Base-by-base conservation (phyloP, 1,284 basidiomycete genomes). In the Sanguinoderma infundibulare region DNA sequence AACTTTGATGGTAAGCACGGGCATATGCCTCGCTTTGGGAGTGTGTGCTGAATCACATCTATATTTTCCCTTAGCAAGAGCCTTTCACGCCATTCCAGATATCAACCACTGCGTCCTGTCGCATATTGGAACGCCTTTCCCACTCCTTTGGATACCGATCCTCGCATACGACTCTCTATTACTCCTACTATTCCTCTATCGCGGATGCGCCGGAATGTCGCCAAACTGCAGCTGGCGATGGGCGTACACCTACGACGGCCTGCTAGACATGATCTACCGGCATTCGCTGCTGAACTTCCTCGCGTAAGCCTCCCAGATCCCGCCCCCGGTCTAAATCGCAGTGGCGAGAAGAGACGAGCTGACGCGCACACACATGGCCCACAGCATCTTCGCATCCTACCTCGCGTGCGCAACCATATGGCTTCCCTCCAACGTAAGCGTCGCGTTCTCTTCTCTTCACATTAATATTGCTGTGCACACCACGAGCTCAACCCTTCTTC, bases 231-330 rank as follows among this genome's bases (percentile, higher is more conserved):
- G 51, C 35, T 60, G 53, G 52, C 55, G 56, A 49, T 57, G 35
- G 51, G 39, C 63, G 6, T 60, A 59, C 46, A 42, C 14, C 24
- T 59, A 65, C 52, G 63, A 65, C 28, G 63, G 64, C 32, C 63
- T 70, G 14, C 55, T 71, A 10, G 62, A 69, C 20, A 69, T 69
- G 69, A 67, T 72, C n/a, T 71, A 71, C 57, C 60, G 63, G 49
- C 69, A 70, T 52, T 71, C 69, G 1, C 55, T 72, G 20, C 57
- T 69, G n/a, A 72, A 70, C 49, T 72, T 72, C 57, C 57, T 72
- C 22, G 71, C 68, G 71, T 72, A 49, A 58, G 71, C 63, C 9
- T 2, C 15, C 17, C 26, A 24, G 24, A 30, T 30, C 39, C 32
- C n/a, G n/a, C n/a, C n/a, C n/a, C n/a, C n/a, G n/a, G 28, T 38